These are phyloP conservation scores for Anethum foeniculum DNA, from an alignment of 140 eudicot species.

Conservation along the genomic window DNA sequence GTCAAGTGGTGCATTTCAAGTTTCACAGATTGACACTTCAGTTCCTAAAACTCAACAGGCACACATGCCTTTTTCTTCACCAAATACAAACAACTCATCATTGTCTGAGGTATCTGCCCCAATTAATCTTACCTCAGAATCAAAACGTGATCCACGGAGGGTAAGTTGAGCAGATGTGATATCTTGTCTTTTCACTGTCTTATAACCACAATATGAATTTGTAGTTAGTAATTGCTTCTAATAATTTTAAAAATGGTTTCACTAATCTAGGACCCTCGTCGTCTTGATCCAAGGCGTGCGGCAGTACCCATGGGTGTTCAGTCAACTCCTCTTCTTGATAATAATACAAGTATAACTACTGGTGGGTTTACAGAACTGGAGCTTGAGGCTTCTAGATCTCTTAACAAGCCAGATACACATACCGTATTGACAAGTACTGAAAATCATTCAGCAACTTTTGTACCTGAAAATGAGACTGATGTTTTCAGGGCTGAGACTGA, in stretches of 20 bases:
- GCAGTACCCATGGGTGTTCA: slow-evolving; percentile 41
- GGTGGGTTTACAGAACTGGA: slow-evolving; percentile 30
- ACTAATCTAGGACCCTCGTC: slow-evolving; percentile 83
- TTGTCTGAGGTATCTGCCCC: slow-evolving; percentile 36
- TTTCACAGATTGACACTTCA: slow-evolving; percentile 18
- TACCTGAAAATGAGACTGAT: slow-evolving; percentile 39
- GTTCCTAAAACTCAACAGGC: slow-evolving; percentile 17
- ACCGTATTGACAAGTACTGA: slow-evolving; percentile 27
- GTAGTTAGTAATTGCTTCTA: neutral
- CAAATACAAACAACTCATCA: slow-evolving; percentile 31
- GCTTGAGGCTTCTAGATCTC: slow-evolving; percentile 27
- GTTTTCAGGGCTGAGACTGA: slow-evolving; percentile 25
- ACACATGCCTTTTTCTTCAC: slow-evolving; percentile 25
- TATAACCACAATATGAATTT: neutral
- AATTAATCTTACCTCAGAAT: slow-evolving; percentile 38
- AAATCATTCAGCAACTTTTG: slow-evolving; percentile 20
- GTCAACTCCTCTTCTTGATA: slow-evolving; percentile 42
- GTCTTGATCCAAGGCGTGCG: slow-evolving; percentile 79
- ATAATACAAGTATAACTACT: slow-evolving; percentile 26
- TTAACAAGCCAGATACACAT: slow-evolving; percentile 22
- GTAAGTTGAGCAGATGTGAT: slow-evolving; percentile 31
- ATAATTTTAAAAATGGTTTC: neutral
- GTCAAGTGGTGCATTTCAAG: slow-evolving; percentile 28
- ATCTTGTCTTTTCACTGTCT: slow-evolving; percentile 4
- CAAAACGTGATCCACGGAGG: slow-evolving; percentile 97